These are phyloP conservation scores for Geotrichum bryndzae DNA, from an alignment of 1,139 yeast species.

Conservation along the genomic window DNA sequence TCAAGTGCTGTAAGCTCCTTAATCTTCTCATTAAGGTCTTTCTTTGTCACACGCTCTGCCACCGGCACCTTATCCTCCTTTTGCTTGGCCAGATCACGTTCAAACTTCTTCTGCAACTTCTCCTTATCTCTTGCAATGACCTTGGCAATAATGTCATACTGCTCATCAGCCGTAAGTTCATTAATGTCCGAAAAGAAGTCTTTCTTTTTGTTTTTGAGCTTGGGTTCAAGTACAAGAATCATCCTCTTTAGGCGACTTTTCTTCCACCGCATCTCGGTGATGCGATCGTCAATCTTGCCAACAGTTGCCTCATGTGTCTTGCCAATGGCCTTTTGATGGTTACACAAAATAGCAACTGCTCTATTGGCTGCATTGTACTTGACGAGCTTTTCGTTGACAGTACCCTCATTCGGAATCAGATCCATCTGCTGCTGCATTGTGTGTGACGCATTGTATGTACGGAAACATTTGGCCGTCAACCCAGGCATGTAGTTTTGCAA, in stretches of 20 bases:
- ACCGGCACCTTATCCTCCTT: constrained; percentile 42
- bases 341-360: constrained; percentile 91
- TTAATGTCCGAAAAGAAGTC: constrained; percentile 63
- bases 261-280: constrained; percentile 80
- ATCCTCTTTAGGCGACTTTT: constrained; percentile 66
- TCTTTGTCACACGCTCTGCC: constrained; percentile 48
- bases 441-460: constrained; percentile 94
- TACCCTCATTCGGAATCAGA: constrained; percentile 73
- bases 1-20: constrained; percentile 52
- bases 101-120: constrained; percentile 56
- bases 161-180: constrained; percentile 64
- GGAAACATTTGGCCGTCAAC: constrained; percentile 91
- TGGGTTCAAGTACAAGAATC: constrained; percentile 60
- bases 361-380: constrained; percentile 91
- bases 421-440: constrained; percentile 95
- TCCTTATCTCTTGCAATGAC: constrained; percentile 58
- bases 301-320: constrained; percentile 78
- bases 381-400: constrained; percentile 80
- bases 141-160: constrained; percentile 49
- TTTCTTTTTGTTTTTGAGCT: constrained; percentile 44
- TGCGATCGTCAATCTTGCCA: constrained; percentile 67
- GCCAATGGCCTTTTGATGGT: constrained; percentile 90
- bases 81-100: constrained; percentile 71
- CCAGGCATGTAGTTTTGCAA: constrained; percentile 90
- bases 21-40: constrained; percentile 54